These are phyloP conservation scores for Hirsutella minnesotensis DNA, from an alignment of 2,329 filamentous ascomycete genomes.

Conservation along the genomic window DNA sequence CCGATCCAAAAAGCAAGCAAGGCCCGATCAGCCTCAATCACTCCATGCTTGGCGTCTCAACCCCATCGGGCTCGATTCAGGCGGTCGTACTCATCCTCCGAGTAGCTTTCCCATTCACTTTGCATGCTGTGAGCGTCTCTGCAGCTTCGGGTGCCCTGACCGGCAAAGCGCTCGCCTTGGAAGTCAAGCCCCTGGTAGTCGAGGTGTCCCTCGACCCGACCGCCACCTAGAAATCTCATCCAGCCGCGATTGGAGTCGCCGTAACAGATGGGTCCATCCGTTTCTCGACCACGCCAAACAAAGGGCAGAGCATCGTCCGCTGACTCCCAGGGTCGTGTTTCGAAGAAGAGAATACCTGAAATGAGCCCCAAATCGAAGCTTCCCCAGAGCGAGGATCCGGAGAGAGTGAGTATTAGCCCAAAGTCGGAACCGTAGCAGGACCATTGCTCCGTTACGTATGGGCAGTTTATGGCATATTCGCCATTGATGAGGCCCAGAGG, in stretches of 20 bases:
- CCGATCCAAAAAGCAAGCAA: too few relatives aligned
- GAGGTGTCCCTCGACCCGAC: conserved; percentile 19
- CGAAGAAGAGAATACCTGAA: conserved; percentile 28
- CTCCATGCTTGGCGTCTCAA: too few relatives aligned
- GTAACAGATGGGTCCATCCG: conserved; percentile 14
- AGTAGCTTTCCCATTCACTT: conserved; percentile 18
- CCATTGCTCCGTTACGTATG: conserved; percentile 15
- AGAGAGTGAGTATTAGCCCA: conserved; percentile 24
- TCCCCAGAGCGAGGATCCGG: conserved; percentile 30
- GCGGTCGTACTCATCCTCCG: conserved; percentile 15
- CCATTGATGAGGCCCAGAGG: conserved; percentile 31
- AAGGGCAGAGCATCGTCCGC: conserved; percentile 16
- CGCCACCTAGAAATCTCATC: conserved; percentile 25
- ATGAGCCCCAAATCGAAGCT: conserved; percentile 30
- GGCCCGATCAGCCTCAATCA: background rate
- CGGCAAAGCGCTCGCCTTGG: conserved; percentile 9
- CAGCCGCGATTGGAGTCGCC: conserved; percentile 16
- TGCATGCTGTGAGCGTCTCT: conserved; percentile 13
- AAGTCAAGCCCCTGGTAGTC: conserved; percentile 17
- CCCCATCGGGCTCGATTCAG: background rate
- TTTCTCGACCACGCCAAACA: conserved; percentile 24
- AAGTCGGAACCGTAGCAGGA: conserved; percentile 13
- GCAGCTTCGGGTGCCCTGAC: conserved; percentile 18
- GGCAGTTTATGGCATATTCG: conserved; percentile 25
- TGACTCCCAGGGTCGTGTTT: conserved; percentile 20